Conservation (phyloP, 257 asterid genomes). For the Rubia yunnanensis region DNA sequence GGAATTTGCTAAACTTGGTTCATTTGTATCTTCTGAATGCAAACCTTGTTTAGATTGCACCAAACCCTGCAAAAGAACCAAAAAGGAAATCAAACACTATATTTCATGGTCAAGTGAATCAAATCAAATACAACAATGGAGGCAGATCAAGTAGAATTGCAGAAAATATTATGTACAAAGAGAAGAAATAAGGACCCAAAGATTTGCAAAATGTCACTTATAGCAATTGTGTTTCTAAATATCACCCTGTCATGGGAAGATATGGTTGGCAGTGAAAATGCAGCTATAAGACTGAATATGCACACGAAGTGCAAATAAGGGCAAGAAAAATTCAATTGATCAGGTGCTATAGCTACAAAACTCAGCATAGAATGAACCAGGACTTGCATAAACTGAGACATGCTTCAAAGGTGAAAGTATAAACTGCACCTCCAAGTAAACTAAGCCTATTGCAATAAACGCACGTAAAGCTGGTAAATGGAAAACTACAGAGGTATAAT, state of each 20-base stretch:
- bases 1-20: slow-evolving; percentile 29
- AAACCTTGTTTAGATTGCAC: slow-evolving; percentile 52
- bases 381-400: not conserved
- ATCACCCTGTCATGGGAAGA: not conserved
- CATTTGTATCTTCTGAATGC: slow-evolving; percentile 29
- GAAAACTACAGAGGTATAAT: slow-evolving; percentile 11
- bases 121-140: too few relatives aligned
- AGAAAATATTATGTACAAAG: not conserved
- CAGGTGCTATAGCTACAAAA: not conserved
- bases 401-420: not conserved
- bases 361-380: not conserved
- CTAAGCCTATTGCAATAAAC: not conserved
- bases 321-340: not conserved
- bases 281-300: not conserved
- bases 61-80: slow-evolving; percentile 56
- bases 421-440: slow-evolving; percentile 1
- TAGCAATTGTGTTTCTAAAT: not conserved
- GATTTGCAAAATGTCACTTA: not conserved
- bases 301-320: not conserved
- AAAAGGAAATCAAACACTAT: too few relatives aligned
- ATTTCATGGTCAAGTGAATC: too few relatives aligned
- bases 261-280: not conserved
- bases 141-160: not conserved
- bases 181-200: not conserved
- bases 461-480: not conserved